Percentiles rank a stretch among this genome's conserved stretches.
phyloP scores from a whole-genome alignment of 2,329 filamentous ascomycete species.

The Fusarium continuum region DNA sequence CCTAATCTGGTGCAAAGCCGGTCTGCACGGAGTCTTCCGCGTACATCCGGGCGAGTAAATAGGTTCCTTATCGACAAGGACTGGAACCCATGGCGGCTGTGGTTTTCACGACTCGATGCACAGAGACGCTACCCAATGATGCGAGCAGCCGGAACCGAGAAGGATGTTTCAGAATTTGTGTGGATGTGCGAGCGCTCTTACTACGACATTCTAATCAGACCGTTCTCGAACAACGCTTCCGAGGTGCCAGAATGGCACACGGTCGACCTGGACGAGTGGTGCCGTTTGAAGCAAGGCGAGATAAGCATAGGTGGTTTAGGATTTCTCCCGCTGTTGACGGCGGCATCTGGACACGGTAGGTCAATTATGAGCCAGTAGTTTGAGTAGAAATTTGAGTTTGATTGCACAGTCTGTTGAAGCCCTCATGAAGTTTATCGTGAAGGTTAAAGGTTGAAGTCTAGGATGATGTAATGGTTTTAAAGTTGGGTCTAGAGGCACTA shows the following conservation, averaged over 20 bases:
- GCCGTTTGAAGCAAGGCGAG: not conserved
- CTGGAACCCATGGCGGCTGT: conserved; percentile 7
- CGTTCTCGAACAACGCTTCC: no score
- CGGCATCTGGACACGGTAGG: not conserved
- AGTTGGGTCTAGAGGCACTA: not conserved
- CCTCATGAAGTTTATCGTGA: not conserved
- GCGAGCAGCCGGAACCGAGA: not conserved
- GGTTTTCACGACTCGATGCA: not conserved
- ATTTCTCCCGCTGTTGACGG: not conserved
- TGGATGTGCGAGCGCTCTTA: not conserved
- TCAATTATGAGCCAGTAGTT: not conserved
- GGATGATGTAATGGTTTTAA: not conserved
- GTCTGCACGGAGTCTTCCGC: no score
- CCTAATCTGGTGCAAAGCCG: not conserved
- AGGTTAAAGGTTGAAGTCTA: not conserved
- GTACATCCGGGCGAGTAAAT: conserved; percentile 4
- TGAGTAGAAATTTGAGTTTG: not conserved
- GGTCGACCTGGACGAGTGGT: conserved; percentile 1
- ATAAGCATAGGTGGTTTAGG: not conserved
- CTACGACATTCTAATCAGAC: not conserved
- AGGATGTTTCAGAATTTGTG: not conserved
- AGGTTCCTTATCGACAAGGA: not conserved
- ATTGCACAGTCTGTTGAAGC: not conserved
- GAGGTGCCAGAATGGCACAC: not conserved
- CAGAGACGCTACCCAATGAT: not conserved